Evolutionary conservation across 257 asterid species (phyloP).

Genomic region (Orobanche coerulescens): DNA sequence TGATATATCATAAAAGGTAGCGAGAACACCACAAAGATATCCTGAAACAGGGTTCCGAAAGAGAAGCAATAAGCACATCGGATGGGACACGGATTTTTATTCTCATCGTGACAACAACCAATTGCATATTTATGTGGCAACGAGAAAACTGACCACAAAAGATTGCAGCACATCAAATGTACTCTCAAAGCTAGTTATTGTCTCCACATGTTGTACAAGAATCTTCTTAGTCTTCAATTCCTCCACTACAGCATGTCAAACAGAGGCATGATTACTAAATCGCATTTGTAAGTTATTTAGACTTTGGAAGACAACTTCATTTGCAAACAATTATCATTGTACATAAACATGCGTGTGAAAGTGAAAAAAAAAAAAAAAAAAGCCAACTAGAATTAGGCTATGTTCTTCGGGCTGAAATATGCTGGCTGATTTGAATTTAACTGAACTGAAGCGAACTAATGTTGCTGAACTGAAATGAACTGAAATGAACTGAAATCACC

Average conservation of each 20-base stretch:
- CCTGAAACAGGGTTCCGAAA: not conserved
- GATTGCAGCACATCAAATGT: conserved; percentile 55
- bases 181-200: conserved; percentile 51
- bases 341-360: not conserved
- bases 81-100: not conserved
- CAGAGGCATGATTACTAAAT: conserved; percentile 9
- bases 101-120: not conserved
- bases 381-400: not conserved
- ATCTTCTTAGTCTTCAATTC: conserved; percentile 56
- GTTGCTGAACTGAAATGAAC: no score
- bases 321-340: not conserved
- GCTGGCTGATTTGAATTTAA: no score
- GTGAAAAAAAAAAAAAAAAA: not conserved
- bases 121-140: not conserved
- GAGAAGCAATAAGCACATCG: not conserved
- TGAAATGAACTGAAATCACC: no score
- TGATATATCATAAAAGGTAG: not conserved
- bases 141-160: conserved; percentile 54
- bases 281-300: not conserved
- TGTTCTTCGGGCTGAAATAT: no score
- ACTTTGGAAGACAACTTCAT: not conserved
- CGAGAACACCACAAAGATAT: conserved; percentile 7
- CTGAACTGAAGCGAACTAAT: no score
- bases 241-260: conserved; percentile 37
- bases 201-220: conserved; percentile 76